Conservation (phyloP, 1,139 yeast species). For the Hyphopichia khmerensis region DNA sequence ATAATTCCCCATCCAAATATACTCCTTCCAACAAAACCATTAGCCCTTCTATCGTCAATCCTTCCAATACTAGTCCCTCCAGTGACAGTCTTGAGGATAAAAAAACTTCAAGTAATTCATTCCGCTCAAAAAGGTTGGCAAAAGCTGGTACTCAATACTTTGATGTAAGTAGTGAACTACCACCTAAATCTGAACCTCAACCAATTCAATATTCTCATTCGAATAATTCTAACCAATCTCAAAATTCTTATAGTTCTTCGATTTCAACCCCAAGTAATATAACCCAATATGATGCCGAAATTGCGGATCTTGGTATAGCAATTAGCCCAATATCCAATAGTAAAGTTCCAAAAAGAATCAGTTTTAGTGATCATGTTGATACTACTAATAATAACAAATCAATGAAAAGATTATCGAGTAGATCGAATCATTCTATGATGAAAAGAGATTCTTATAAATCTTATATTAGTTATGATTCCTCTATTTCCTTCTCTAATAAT, state of each 20-base stretch:
- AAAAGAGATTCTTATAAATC: constrained; percentile 46
- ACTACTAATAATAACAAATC: constrained; percentile 1
- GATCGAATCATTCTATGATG: constrained; percentile 26
- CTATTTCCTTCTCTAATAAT: constrained; percentile 38
- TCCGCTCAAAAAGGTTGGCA: constrained; percentile 2
- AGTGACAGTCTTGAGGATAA: too few relatives aligned
- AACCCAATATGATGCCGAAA: constrained; percentile 42
- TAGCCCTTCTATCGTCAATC: too few relatives aligned
- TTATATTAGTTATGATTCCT: constrained; percentile 57
- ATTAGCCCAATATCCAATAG: constrained; percentile 31
- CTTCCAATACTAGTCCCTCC: too few relatives aligned
- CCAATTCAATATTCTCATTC: not conserved
- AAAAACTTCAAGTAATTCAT: not conserved
- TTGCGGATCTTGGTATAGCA: constrained; percentile 47
- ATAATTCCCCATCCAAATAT: too few relatives aligned
- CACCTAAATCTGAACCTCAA: constrained; percentile 19
- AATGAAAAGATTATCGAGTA: constrained; percentile 22
- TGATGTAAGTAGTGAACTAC: constrained; percentile 18
- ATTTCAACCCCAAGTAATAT: constrained; percentile 43
- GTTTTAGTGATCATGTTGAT: constrained; percentile 21
- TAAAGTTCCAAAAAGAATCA: constrained; percentile 22
- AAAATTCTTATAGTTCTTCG: constrained; percentile 26
- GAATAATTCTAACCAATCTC: constrained; percentile 11
- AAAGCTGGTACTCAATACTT: constrained; percentile 19
- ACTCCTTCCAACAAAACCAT: too few relatives aligned